Conservation (phyloP, 495 filamentous ascomycete genomes). For the Platismatia glauca region DNA sequence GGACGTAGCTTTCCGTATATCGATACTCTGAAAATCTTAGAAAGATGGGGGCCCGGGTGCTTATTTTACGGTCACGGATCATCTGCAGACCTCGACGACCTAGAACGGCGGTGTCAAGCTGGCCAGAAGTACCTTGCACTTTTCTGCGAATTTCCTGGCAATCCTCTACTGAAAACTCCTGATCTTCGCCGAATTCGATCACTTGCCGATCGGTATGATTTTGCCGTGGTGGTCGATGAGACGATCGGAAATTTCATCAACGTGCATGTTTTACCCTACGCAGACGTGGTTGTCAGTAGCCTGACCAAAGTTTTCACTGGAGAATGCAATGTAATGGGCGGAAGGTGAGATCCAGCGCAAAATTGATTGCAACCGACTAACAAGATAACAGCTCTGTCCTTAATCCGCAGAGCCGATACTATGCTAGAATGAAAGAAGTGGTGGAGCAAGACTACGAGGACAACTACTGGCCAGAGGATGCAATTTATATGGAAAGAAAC, state of each 20-base stretch:
- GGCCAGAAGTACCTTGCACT: constrained; percentile 77
- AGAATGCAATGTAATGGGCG: constrained; percentile 97
- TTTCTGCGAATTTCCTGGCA: constrained; percentile 92
- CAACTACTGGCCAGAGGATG: constrained; percentile 87
- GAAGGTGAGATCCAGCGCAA: constrained; percentile 38
- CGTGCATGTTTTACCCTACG: constrained; percentile 79
- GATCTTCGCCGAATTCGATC: constrained; percentile 69
- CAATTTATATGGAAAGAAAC: constrained; percentile 90
- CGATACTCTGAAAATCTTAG: constrained; percentile 86
- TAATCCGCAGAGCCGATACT: constrained; percentile 71
- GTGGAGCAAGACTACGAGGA: constrained; percentile 66
- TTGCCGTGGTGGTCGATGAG: constrained; percentile 81
- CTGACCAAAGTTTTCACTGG: constrained; percentile 96
- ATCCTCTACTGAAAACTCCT: constrained; percentile 78
- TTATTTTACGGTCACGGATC: constrained; percentile 84
- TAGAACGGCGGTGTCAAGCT: constrained; percentile 58
- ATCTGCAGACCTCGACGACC: constrained; percentile 72
- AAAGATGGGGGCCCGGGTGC: constrained; percentile 91
- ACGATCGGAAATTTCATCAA: constrained; percentile 96
- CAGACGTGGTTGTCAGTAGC: constrained; percentile 87
- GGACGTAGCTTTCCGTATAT: constrained; percentile 77
- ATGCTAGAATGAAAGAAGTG: constrained; percentile 53
- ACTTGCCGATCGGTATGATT: constrained; percentile 76
- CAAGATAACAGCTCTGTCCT: constrained; percentile 52
- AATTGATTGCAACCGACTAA: constrained; percentile 16